These are phyloP conservation scores for Tolypocladium endophyticum DNA, from an alignment of 2,329 filamentous ascomycete species.

Conservation along the genomic window DNA sequence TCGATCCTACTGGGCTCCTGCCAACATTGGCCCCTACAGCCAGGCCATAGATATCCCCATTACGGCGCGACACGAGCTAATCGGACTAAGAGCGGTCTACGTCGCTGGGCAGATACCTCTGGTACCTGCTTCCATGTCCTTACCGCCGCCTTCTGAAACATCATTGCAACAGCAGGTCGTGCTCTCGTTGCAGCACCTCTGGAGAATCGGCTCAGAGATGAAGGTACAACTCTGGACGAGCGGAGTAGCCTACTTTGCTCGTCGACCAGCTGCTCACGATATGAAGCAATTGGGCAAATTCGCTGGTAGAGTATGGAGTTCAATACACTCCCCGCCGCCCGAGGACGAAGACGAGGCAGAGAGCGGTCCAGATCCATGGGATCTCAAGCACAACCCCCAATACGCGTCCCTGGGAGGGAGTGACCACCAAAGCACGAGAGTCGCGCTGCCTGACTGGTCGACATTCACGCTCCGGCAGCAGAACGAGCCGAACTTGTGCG, in stretches of 20 bases:
- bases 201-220: conserved; percentile 67
- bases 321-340: conserved; percentile 25
- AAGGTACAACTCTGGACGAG: conserved; percentile 65
- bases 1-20: conserved; percentile 92
- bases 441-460: conserved; percentile 39
- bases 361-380: conserved; percentile 56
- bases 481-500: conserved; percentile 19
- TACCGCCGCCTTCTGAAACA: conserved; percentile 29
- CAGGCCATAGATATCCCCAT: conserved; percentile 59
- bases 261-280: conserved; percentile 13
- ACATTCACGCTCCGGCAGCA: conserved; percentile 27
- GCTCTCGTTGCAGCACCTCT: conserved; percentile 80
- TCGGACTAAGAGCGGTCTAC: conserved; percentile 35
- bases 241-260: conserved; percentile 63
- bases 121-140: conserved; percentile 65
- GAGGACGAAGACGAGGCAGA: conserved; percentile 38
- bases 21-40: conserved; percentile 95
- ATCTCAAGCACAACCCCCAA: conserved; percentile 46
- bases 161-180: conserved; percentile 48
- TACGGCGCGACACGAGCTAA: conserved; percentile 5
- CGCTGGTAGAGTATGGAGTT: conserved; percentile 36
- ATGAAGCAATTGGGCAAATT: conserved; percentile 26
- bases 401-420: conserved; percentile 30
- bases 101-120: conserved; percentile 90
- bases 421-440: conserved; percentile 12